Base-by-base conservation (phyloP, 345 rosid species). In the Citrus unshiu region DNA sequence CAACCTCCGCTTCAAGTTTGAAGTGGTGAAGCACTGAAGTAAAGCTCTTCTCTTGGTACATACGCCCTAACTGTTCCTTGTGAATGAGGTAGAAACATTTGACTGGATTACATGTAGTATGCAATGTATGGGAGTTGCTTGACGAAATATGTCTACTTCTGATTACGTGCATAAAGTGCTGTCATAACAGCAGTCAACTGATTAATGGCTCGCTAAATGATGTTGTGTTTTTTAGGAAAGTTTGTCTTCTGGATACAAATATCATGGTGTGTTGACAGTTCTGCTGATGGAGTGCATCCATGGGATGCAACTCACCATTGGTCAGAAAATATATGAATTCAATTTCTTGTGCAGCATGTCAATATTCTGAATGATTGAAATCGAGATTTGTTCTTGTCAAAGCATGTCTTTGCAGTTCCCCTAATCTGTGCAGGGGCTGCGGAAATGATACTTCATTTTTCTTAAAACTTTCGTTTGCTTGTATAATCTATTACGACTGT, bases 1-100 rank as follows among this genome's bases (percentile, higher is more conserved):
- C 10, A 89, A 92, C 78, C 91, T 90, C 80, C 83, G 87, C 9
- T 81, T 93, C 18, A 88, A 88, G 77, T 95, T 93, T 81, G 91
- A 81, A 25, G 94, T 91, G 81, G 83, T 70, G 80, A 92, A 89
- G 94, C 89, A 79, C 81, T 70, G 80, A 92, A 89, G 84, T 92
- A 51, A 24, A 71, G 37, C 49, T 70, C 68, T 34, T 54, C 76
- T 74, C 67, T 70, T 73, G 75, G 77, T 86, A 81, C 35, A 77
- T 74, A 78, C 78, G 63, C 68, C 71, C 71, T 75, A 68, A 80
- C 79, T 25, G 39, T 79, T 73, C 54, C 73, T 66, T 74, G 30
- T 37, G 79, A 51, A 72, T 49, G 81, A 78, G 67, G 75, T 58
- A 34, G 78, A 74, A 75, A 68, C 54, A 16, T 77, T 56, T 43